Evolutionary conservation across 2,329 filamentous ascomycete genomes (phyloP).

Genomic region (Curvularia sp.): DNA sequence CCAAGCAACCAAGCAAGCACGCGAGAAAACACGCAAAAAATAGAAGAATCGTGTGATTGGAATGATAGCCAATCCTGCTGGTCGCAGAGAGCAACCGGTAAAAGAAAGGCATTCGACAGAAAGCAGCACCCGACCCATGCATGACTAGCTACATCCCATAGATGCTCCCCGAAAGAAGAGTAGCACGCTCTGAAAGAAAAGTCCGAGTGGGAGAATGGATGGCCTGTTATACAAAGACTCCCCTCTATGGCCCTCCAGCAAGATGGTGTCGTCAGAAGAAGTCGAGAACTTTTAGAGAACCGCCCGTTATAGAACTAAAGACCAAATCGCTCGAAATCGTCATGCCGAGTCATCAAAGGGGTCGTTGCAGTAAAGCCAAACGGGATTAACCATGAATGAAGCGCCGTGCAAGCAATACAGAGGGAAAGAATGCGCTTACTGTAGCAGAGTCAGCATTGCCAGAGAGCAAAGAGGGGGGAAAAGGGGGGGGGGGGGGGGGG

Average conservation of each 20-base stretch:
- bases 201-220: conserved; percentile 41
- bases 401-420: conserved; percentile 46
- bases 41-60: conserved; percentile 46
- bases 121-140: conserved; percentile 42
- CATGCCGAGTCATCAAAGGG: conserved; percentile 48
- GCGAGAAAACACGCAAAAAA: conserved; percentile 38
- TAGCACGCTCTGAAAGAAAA: conserved; percentile 42
- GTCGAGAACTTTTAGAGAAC: conserved; percentile 51
- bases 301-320: conserved; percentile 44
- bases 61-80: conserved; percentile 48
- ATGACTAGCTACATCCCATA: conserved; percentile 48
- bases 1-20: conserved; percentile 42
- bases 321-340: conserved; percentile 50
- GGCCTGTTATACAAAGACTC: conserved; percentile 51
- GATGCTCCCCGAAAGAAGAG: conserved; percentile 39
- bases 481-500: too few species aligned
- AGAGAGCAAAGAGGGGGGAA: neutral
- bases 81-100: conserved; percentile 34
- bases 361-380: conserved; percentile 49
- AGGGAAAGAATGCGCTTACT: conserved; percentile 52
- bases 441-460: conserved; percentile 23
- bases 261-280: conserved; percentile 49
- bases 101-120: conserved; percentile 43
- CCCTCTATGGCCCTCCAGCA: conserved; percentile 45
- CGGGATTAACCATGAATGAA: conserved; percentile 44